Percentiles rank a stretch among this genome's conserved stretches.
phyloP scores from a whole-genome alignment of 352 stramenopile species.

The Paralagenidium karlingii region DNA sequence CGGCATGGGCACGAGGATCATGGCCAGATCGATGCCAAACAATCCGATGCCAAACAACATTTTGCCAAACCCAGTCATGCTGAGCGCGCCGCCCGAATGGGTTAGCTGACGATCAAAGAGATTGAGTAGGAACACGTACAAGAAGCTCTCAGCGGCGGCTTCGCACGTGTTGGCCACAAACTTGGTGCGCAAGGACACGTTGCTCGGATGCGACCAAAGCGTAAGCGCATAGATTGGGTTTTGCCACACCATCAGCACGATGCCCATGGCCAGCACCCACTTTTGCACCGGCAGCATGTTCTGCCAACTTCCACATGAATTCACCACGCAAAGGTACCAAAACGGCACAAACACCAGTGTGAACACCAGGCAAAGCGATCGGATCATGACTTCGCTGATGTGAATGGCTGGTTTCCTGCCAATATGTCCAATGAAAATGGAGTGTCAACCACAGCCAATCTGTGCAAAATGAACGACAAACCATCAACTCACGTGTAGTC shows the following conservation, averaged over 20 bases:
- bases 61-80: conserved; percentile 11
- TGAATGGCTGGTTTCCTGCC: conserved; percentile 51
- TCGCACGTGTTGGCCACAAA: conserved; percentile 58
- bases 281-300: conserved; percentile 52
- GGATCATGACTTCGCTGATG: conserved; percentile 56
- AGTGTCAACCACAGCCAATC: not conserved
- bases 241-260: conserved; percentile 72
- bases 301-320: conserved; percentile 34
- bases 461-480: not conserved
- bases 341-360: conserved; percentile 53
- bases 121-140: conserved; percentile 75
- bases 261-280: conserved; percentile 47
- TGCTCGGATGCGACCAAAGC: conserved; percentile 24
- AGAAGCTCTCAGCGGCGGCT: conserved; percentile 56
- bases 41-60: conserved; percentile 25
- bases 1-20: conserved; percentile 56
- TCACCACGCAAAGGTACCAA: conserved; percentile 54
- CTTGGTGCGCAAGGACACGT: conserved; percentile 34
- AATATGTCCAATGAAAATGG: not conserved
- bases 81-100: no score
- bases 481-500: conserved; percentile 47
- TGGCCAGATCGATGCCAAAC: conserved; percentile 33
- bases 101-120: conserved; percentile 68
- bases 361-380: conserved; percentile 32
- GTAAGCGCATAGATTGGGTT: conserved; percentile 64